Conservation (phyloP, 768 basidiomycete genomes). For the Boletus rufocinnamomeus region DNA sequence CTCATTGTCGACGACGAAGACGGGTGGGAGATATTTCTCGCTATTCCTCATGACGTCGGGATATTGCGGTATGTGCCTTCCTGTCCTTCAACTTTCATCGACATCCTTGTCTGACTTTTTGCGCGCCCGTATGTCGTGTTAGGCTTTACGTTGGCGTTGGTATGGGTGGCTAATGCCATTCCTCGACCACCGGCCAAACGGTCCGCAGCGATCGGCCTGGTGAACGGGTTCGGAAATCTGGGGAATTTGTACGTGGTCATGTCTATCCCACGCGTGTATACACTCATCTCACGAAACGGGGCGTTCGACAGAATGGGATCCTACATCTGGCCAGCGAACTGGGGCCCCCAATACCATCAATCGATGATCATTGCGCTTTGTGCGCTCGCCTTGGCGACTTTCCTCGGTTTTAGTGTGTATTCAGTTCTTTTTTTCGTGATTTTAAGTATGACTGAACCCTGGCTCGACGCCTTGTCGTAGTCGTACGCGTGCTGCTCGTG, state of each 20-base stretch:
- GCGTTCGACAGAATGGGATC: constrained; percentile 52
- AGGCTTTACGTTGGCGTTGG: constrained; percentile 49
- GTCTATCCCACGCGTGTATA: neutral
- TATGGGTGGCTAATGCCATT: constrained; percentile 64
- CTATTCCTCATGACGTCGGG: constrained; percentile 67
- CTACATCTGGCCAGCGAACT: constrained; percentile 59
- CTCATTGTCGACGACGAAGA: constrained; percentile 51
- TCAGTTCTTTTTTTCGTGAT: neutral
- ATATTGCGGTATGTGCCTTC: constrained; percentile 39
- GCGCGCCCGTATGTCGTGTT: no score
- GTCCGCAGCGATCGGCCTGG: constrained; percentile 59
- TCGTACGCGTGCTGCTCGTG: constrained; percentile 45
- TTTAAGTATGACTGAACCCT: neutral
- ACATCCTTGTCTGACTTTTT: neutral
- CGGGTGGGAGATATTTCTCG: constrained; percentile 58
- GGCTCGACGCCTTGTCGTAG: constrained; percentile 25
- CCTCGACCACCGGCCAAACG: constrained; percentile 60
- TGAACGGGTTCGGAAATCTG: constrained; percentile 60
- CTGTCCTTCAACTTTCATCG: neutral
- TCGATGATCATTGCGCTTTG: constrained; percentile 57
- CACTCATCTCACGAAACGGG: neutral
- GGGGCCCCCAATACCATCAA: constrained; percentile 62
- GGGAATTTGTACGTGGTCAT: constrained; percentile 52
- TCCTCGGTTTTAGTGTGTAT: constrained; percentile 40
- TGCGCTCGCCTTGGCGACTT: constrained; percentile 35